Evolutionary conservation across 192 early-diverging fungal species (phyloP).

Genomic region (Podochytrium sp.): DNA sequence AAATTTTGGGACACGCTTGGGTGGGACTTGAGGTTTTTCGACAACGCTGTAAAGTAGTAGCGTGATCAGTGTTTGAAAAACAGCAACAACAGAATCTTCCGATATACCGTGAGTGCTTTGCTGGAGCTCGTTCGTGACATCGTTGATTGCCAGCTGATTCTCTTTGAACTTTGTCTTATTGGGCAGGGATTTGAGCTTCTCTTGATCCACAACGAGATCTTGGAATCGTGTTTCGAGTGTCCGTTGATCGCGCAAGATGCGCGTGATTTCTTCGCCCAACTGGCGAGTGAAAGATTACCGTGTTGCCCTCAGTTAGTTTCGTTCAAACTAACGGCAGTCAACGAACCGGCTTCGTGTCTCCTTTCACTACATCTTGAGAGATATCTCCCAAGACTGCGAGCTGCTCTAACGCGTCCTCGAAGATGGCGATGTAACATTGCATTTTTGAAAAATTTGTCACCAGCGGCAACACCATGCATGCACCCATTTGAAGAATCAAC

Average conservation of each 20-base stretch:
- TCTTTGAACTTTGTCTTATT: constrained; percentile 54
- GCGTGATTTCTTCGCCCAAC: constrained; percentile 51
- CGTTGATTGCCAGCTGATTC: constrained; percentile 42
- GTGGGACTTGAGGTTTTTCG: constrained; percentile 40
- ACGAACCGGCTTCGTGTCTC: constrained; percentile 39
- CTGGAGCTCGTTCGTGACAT: constrained; percentile 46
- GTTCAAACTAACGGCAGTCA: too few species aligned
- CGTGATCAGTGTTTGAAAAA: not conserved
- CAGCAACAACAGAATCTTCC: too few species aligned
- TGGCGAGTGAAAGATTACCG: constrained; percentile 17
- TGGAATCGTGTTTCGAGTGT: constrained; percentile 50
- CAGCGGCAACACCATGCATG: too few species aligned
- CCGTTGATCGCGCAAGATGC: constrained; percentile 53
- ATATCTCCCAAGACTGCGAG: constrained; percentile 57
- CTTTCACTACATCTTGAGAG: constrained; percentile 35
- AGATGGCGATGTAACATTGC: constrained; percentile 54
- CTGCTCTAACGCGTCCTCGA: constrained; percentile 65
- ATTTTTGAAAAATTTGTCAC: constrained; percentile 38
- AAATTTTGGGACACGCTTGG: constrained; percentile 54
- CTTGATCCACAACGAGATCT: constrained; percentile 49
- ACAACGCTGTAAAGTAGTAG: constrained; percentile 23
- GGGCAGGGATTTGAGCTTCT: constrained; percentile 41
- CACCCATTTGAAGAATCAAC: too few species aligned
- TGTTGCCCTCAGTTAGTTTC: not conserved
- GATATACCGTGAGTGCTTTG: constrained; percentile 43